Evolutionary conservation across 805 yeast genomes (phyloP).

Genomic region (Pichia rugopelliculosa): DNA sequence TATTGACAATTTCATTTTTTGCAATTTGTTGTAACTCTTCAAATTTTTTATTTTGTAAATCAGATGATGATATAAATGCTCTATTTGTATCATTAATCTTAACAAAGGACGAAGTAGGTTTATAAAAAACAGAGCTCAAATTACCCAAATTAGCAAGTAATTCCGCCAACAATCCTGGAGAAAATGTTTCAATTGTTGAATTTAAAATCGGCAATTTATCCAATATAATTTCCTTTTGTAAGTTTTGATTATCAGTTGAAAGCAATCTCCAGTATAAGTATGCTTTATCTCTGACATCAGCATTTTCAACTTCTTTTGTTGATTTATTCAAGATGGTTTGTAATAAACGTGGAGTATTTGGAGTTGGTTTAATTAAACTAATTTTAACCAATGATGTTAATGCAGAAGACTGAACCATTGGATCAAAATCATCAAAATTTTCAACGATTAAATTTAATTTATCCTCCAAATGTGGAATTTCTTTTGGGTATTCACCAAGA

Average conservation of each 20-base stretch:
- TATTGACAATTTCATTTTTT: slow-evolving; percentile 57
- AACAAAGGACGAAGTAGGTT: slow-evolving; percentile 63
- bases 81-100: slow-evolving; percentile 14
- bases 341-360: slow-evolving; percentile 33
- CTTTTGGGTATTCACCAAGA: slow-evolving; percentile 61
- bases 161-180: slow-evolving; percentile 59
- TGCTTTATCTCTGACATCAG: slow-evolving; percentile 77
- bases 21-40: slow-evolving; percentile 78
- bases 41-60: slow-evolving; percentile 44
- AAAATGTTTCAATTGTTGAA: slow-evolving; percentile 64
- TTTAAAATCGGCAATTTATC: slow-evolving; percentile 63
- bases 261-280: slow-evolving; percentile 73
- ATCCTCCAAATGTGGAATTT: slow-evolving; percentile 45
- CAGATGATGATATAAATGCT: slow-evolving; percentile 17
- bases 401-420: slow-evolving; percentile 51
- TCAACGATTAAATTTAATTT: slow-evolving; percentile 41
- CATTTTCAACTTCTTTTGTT: slow-evolving; percentile 58
- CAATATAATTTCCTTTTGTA: slow-evolving; percentile 48
- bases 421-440: slow-evolving; percentile 50
- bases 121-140: slow-evolving; percentile 82
- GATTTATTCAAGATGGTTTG: slow-evolving; percentile 56
- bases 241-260: slow-evolving; percentile 36
- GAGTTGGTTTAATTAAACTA: slow-evolving; percentile 29
- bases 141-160: slow-evolving; percentile 73
- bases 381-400: slow-evolving; percentile 59